Evolutionary conservation across 2,329 filamentous ascomycete species (phyloP), one percentile per base, ranked within the genome.

Genomic region (Fusarium humuli): DNA sequence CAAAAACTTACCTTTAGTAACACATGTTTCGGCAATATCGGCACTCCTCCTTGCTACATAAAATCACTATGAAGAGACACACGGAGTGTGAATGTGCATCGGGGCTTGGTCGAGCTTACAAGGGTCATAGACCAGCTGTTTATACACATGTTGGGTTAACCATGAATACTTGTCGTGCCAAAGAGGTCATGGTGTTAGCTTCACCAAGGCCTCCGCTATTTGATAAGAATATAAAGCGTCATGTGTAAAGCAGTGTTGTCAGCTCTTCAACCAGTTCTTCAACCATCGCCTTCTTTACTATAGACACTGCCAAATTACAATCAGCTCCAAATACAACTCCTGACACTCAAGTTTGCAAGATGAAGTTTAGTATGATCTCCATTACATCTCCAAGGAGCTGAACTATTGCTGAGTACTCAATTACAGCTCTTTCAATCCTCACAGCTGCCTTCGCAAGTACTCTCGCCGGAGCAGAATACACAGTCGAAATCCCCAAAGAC

Each of bases 1-100:
- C 2, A 6, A 10, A 37, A 0, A 5, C 2, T 5, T 37, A 18
- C 9, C 3, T 2, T 3, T 11, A 18, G 16, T 37, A 18, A 18
- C 16, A 37, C 18, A 18, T 10, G 2, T 9, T 37, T 11, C 32
- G 32, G 32, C 32, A 18, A 37, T 18, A 11, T 37, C 32, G 32
- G 32, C 32, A 37, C 32, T 11, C 16, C 18, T 37, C 32, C 32
- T 9, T 18, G 32, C 10, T 37, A 37, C 32, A 6, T 18, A 10
- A 18, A 37, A 1, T 11, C 9, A 11, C 5, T 5, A 18, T 37
- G 32, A 37, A 37, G 5, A 11, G 32, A n/a, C 6, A n/a, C 16
- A 18, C 32, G 5, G 9, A n/a, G 16, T 3, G 5, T 18, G 16
- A 16, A 37, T n/a, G 9, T 37, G 9, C 16, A 37, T 8, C 5